Evolutionary conservation across 768 basidiomycete species (phyloP).

Genomic region (Obba rivulosa): DNA sequence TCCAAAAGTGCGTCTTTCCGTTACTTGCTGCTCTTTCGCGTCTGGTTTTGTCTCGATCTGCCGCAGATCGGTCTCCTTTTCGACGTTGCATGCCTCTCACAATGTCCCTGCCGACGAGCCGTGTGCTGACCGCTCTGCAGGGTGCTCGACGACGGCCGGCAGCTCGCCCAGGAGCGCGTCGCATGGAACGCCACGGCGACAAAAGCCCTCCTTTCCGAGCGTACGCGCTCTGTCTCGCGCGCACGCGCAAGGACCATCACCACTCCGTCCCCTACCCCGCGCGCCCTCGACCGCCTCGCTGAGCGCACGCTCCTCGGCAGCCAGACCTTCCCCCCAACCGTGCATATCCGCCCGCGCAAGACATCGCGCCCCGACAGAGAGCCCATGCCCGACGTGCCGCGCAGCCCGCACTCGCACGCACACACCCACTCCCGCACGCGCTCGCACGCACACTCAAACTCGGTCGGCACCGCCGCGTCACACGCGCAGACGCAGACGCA

Average conservation of each 20-base stretch:
- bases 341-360: constrained; percentile 19
- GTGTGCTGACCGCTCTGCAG: constrained; percentile 29
- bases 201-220: constrained; percentile 60
- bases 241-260: constrained; percentile 54
- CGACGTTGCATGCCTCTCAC: too few species aligned
- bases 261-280: neutral
- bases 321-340: constrained; percentile 49
- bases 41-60: too few species aligned
- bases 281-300: constrained; percentile 52
- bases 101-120: too few species aligned
- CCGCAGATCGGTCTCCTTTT: too few species aligned
- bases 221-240: constrained; percentile 56
- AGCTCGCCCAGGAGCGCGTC: constrained; percentile 56
- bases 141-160: constrained; percentile 60
- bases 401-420: constrained; percentile 7
- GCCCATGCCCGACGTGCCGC: neutral
- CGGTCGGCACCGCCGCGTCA: constrained; percentile 25
- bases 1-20: constrained; percentile 34
- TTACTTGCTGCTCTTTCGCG: neutral
- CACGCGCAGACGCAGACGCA: constrained; percentile 25
- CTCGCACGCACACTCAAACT: constrained; percentile 34
- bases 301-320: constrained; percentile 63
- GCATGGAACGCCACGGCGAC: constrained; percentile 63
- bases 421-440: constrained; percentile 11
- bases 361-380: constrained; percentile 13